Evolutionary conservation across 2,329 filamentous ascomycete genomes (phyloP).

Genomic region (Aspergillus texensis): DNA sequence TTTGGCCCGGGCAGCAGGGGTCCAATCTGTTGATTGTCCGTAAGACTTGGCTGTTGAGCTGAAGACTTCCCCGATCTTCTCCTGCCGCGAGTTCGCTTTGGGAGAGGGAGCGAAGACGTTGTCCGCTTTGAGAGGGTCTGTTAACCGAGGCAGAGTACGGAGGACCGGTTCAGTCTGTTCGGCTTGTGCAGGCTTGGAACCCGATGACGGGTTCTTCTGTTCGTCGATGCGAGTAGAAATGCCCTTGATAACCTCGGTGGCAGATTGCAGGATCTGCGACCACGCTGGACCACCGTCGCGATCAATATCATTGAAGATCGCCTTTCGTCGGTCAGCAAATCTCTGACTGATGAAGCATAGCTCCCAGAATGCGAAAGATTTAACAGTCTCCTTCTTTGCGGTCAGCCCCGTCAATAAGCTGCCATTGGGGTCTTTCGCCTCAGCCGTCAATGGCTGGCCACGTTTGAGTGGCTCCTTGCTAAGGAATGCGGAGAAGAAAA

Average conservation of each 20-base stretch:
- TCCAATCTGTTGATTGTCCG: constrained; percentile 49
- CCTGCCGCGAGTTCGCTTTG: constrained; percentile 37
- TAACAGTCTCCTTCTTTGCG: constrained; percentile 76
- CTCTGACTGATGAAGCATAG: constrained; percentile 75
- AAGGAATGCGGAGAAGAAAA: constrained; percentile 78
- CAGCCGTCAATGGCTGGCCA: constrained; percentile 77
- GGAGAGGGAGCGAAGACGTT: constrained; percentile 50
- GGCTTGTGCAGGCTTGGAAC: constrained; percentile 41
- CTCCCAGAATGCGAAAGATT: constrained; percentile 90
- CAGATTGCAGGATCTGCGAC: constrained; percentile 73
- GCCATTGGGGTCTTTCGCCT: constrained; percentile 89
- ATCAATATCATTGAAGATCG: constrained; percentile 85
- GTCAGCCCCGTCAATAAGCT: constrained; percentile 83
- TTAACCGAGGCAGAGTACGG: constrained; percentile 53
- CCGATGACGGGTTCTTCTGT: constrained; percentile 53
- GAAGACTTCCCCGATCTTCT: constrained; percentile 44
- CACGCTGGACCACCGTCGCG: constrained; percentile 78
- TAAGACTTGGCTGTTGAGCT: constrained; percentile 50
- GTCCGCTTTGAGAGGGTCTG: constrained; percentile 51
- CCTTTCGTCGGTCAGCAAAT: constrained; percentile 73
- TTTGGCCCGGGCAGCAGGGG: constrained; percentile 41
- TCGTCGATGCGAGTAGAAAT: constrained; percentile 70
- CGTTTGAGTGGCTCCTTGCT: constrained; percentile 81
- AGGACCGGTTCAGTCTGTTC: constrained; percentile 45
- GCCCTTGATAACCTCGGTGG: constrained; percentile 68